A percentile compares a stretch with the other conserved stretches of the same genome.
phyloP scores from a whole-genome alignment of 768 basidiomycete genomes.

The Amanita rubescens region DNA sequence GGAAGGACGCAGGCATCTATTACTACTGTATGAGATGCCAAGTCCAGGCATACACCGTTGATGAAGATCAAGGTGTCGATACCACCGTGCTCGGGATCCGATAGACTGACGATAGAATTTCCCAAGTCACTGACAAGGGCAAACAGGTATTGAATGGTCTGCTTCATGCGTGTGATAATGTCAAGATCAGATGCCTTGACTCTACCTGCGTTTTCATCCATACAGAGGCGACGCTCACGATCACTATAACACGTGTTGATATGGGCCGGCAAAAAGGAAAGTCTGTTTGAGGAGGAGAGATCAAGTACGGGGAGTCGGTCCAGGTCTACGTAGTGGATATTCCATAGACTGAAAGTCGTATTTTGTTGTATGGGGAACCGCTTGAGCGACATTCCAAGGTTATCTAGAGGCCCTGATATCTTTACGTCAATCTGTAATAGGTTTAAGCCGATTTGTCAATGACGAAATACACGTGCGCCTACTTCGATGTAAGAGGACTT shows the following conservation, averaged over 20 bases:
- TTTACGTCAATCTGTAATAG: conserved; percentile 21
- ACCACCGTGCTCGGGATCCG: conserved; percentile 14
- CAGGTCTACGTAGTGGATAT: conserved; percentile 28
- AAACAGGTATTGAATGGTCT: conserved; percentile 11
- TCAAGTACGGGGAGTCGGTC: conserved; percentile 18
- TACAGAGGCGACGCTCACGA: conserved; percentile 8
- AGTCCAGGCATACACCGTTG: conserved; percentile 37
- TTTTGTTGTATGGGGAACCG: conserved; percentile 20
- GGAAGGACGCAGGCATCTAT: conserved; percentile 42
- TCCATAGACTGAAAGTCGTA: conserved; percentile 15
- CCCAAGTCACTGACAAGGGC: background rate
- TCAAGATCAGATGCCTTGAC: background rate
- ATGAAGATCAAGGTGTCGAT: conserved; percentile 39
- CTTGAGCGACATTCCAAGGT: conserved; percentile 15
- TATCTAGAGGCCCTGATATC: conserved; percentile 11
- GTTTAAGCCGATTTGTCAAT: conserved; percentile 11
- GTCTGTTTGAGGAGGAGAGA: conserved; percentile 6
- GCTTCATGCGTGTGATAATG: conserved; percentile 10
- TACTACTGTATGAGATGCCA: conserved; percentile 41
- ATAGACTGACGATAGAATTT: conserved; percentile 15
- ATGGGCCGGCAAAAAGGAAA: conserved; percentile 10
- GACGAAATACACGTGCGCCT: conserved; percentile 17
- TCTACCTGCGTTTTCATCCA: background rate
- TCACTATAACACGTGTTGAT: conserved; percentile 8
- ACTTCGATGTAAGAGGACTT: conserved; percentile 47